These are phyloP conservation scores for Skeletonema menzelii DNA, from an alignment of 108 stramenopile genomes.

Conservation along the genomic window DNA sequence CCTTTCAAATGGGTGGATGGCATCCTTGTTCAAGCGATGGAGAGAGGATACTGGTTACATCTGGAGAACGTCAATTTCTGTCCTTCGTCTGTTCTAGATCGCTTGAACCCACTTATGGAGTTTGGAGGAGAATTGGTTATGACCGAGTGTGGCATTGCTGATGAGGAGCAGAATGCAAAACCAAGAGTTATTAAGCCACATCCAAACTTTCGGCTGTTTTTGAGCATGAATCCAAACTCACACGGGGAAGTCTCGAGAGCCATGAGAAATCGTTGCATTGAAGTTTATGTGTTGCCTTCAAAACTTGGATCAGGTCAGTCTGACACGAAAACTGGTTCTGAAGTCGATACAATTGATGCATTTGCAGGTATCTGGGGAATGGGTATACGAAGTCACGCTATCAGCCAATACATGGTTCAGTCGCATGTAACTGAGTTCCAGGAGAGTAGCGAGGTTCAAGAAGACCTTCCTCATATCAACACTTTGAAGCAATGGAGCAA, in stretches of 20 bases:
- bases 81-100: constrained; percentile 95
- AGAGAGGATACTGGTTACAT: constrained; percentile 92
- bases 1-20: constrained; percentile 97
- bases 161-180: constrained; percentile 40
- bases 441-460: constrained; percentile 25
- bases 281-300: constrained; percentile 70
- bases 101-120: constrained; percentile 97
- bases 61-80: constrained; percentile 96
- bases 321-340: background rate
- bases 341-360: constrained; percentile 36
- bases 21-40: constrained; percentile 89
- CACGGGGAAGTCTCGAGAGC: constrained; percentile 97
- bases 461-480: constrained; percentile 36
- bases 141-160: constrained; percentile 86
- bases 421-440: constrained; percentile 28
- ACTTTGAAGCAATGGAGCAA: constrained; percentile 44
- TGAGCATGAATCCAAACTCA: constrained; percentile 84
- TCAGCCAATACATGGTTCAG: constrained; percentile 28
- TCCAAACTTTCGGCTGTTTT: constrained; percentile 93
- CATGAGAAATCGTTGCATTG: constrained; percentile 99
- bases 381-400: constrained; percentile 31
- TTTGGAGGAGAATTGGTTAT: constrained; percentile 89
- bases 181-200: constrained; percentile 86
- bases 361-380: constrained; percentile 32
- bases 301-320: constrained; percentile 2